phyloP scores from a whole-genome alignment of 371 early-diverging fungal genomes.

The Apophysomyces trapeziformis region DNA sequence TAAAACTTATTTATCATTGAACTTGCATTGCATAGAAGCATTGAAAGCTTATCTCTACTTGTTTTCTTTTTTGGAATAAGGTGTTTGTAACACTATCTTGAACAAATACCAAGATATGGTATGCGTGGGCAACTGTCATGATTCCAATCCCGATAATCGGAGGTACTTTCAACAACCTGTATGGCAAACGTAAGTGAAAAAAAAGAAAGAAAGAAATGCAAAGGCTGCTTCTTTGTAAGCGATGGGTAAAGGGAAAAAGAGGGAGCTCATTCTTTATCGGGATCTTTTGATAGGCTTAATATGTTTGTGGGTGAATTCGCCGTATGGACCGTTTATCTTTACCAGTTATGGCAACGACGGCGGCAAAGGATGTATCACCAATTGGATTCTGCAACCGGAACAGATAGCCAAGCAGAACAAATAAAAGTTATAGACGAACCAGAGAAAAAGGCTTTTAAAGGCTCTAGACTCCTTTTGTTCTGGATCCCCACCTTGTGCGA shows the following conservation, averaged over 20 bases:
- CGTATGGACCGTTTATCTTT: conserved; percentile 48
- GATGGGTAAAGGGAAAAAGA: no score
- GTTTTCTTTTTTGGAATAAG: conserved; percentile 17
- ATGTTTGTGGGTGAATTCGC: conserved; percentile 95
- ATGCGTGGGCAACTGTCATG: conserved; percentile 88
- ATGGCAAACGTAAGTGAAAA: conserved; percentile 80
- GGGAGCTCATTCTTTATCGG: not conserved
- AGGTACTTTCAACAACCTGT: conserved; percentile 95
- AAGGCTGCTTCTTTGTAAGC: not conserved
- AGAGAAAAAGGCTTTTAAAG: conserved; percentile 49
- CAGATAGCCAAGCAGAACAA: conserved; percentile 38
- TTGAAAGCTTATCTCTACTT: not conserved
- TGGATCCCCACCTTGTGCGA: conserved; percentile 94
- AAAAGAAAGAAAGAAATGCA: not conserved
- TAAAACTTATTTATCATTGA: conserved; percentile 24
- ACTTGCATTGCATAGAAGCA: not conserved
- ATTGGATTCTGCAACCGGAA: conserved; percentile 39
- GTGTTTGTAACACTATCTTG: conserved; percentile 81
- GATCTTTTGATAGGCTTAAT: conserved; percentile 54
- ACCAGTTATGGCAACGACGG: conserved; percentile 33
- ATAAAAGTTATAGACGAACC: conserved; percentile 13
- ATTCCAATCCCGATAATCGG: conserved; percentile 71
- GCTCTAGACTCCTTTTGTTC: conserved; percentile 68
- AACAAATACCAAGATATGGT: conserved; percentile 87
- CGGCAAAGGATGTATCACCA: conserved; percentile 23